Conservation (phyloP, 371 early-diverging fungal genomes). For the Actinomucor elegans region DNA sequence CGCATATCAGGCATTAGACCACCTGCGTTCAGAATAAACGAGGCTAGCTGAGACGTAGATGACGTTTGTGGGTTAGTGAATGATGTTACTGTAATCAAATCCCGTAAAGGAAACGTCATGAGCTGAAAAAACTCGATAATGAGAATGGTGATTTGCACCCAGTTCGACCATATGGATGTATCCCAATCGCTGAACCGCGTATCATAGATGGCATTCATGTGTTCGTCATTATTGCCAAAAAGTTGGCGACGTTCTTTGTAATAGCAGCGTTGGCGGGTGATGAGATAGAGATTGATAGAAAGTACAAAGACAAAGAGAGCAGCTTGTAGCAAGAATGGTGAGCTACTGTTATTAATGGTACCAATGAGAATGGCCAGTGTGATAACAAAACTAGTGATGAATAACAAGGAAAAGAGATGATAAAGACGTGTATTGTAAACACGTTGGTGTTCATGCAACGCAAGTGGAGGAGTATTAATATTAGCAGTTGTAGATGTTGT, state of each 20-base stretch:
- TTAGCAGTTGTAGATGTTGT: neutral
- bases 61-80: neutral
- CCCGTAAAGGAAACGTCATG: conserved; percentile 56
- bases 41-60: conserved; percentile 21
- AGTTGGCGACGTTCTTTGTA: conserved; percentile 42
- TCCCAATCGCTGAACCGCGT: conserved; percentile 45
- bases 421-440: conserved; percentile 35
- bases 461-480: conserved; percentile 29
- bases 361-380: conserved; percentile 37
- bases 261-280: conserved; percentile 55
- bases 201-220: conserved; percentile 43
- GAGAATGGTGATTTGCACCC: conserved; percentile 57
- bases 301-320: conserved; percentile 54
- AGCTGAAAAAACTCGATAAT: conserved; percentile 63
- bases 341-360: conserved; percentile 6
- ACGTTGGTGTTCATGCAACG: conserved; percentile 42
- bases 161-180: conserved; percentile 49
- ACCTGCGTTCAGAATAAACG: conserved; percentile 40
- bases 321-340: conserved; percentile 38
- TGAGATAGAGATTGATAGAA: conserved; percentile 52
- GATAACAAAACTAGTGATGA: conserved; percentile 27
- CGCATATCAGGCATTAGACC: conserved; percentile 53
- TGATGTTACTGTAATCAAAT: conserved; percentile 45
- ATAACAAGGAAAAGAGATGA: conserved; percentile 38
- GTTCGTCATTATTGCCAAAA: conserved; percentile 42